Evolutionary conservation across 2,329 filamentous ascomycete genomes (phyloP).

Genomic region (Penicillium fuscoglaucum): DNA sequence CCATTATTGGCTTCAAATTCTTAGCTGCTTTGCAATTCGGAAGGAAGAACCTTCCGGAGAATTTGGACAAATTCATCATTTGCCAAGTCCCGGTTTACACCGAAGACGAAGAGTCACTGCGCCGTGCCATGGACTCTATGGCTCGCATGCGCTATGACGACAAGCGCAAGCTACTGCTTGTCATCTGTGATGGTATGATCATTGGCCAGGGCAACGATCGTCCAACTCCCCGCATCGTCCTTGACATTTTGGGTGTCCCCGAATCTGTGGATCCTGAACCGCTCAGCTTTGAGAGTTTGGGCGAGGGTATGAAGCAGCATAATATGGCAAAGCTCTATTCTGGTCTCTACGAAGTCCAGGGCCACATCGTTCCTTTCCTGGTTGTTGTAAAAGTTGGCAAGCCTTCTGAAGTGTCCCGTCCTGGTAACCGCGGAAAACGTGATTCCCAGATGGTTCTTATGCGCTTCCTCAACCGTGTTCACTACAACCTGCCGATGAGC

Average conservation of each 20-base stretch:
- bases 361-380: constrained; percentile 96
- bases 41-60: constrained; percentile 86
- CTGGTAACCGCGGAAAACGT: constrained; percentile 98
- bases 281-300: constrained; percentile 92
- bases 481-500: constrained; percentile 96
- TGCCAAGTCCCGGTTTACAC: constrained; percentile 97
- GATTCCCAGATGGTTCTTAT: constrained; percentile 98
- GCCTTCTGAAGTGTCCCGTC: constrained; percentile 69
- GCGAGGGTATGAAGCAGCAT: constrained; percentile 94
- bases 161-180: constrained; percentile 93
- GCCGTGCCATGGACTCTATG: constrained; percentile 93
- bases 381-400: constrained; percentile 96
- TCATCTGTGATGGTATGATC: constrained; percentile 97
- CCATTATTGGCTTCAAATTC: constrained; percentile 93
- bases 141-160: constrained; percentile 94
- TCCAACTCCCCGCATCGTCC: constrained; percentile 93
- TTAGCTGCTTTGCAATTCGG: constrained; percentile 93
- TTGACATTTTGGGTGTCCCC: constrained; percentile 94
- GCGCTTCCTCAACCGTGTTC: constrained; percentile 98
- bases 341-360: constrained; percentile 94
- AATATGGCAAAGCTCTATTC: constrained; percentile 99
- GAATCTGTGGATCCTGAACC: constrained; percentile 93
- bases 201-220: constrained; percentile 94
- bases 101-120: constrained; percentile 95
- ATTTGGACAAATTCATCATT: constrained; percentile 97